Evolutionary conservation across 2,329 filamentous ascomycete genomes (phyloP), one percentile per base, ranked within the genome.

Genomic region (Penicillium sp.): DNA sequence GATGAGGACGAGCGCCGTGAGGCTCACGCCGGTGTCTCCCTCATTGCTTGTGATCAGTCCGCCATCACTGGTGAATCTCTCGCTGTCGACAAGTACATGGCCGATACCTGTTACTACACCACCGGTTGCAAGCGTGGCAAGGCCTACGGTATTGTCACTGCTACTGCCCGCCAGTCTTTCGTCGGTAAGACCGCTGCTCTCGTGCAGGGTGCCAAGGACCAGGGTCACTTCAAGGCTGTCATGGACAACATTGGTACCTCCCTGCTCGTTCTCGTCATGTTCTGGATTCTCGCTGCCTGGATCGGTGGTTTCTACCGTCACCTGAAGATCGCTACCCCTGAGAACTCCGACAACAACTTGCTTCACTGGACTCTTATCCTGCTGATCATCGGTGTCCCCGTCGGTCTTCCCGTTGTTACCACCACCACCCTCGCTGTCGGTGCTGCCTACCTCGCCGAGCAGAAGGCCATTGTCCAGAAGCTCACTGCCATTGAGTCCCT

Each of bases 71-170:
- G 89, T 78, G 89, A 91, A 76, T 91, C 89, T 59, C 85, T 91
- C 64, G 89, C 89, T 64, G 72, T 74, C 65, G 72, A 74, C 68
- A 74, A 74, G 71, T 74, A 89, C 79, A 89, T 91, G 85, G 87
- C 87, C 60, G 89, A 91, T 70, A 79, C 83, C 60, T 82, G 88
- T 71, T 91, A 90, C 82, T 91, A 91, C 81, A 91, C 89, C 60
- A 91, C 89, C 62, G 88, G 89, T 68, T 91, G 89, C 82, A 91
- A 91, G 84, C 88, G 89, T 73, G 88, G 89, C 70, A 90, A 90
- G 79, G 86, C 87, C 59, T 91, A 88, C 74, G 87, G 82, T 69
- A 82, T 91, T 61, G 83, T 87, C 69, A 83, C 84, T 58, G 84
- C 86, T 64, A 85, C 86, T 61, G 89, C 89, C 55, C 85, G 83